Conservation (phyloP, 2,329 filamentous ascomycete genomes). For the Aspergillus sp. region DNA sequence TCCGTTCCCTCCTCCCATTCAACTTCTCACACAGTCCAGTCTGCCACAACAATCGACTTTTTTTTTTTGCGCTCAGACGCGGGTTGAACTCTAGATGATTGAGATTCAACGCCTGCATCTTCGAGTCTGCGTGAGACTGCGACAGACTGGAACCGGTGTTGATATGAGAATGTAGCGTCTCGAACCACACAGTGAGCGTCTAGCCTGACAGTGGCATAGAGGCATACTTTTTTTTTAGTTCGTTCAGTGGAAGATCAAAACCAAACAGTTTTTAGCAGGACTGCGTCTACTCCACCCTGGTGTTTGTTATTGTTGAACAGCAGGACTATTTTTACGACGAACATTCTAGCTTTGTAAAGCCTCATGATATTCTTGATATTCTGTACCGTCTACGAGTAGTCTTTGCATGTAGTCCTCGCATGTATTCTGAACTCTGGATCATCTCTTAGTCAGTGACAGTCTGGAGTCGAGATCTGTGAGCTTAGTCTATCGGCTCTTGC, state of each 20-base stretch:
- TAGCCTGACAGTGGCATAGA: constrained; percentile 36
- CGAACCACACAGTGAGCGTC: constrained; percentile 40
- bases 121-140: too few species aligned
- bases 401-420: too few species aligned
- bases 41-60: not conserved
- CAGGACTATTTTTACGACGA: constrained; percentile 49
- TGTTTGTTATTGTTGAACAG: constrained; percentile 39
- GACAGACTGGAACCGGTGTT: too few species aligned
- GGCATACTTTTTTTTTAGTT: constrained; percentile 44
- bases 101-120: not conserved
- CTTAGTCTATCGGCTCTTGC: too few species aligned
- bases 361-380: too few species aligned
- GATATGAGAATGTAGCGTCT: not conserved
- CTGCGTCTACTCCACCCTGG: constrained; percentile 53
- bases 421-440: too few species aligned
- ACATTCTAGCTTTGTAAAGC: constrained; percentile 29
- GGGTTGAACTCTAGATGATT: constrained; percentile 8
- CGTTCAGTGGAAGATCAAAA: constrained; percentile 50
- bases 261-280: constrained; percentile 51
- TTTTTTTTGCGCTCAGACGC: not conserved
- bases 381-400: too few species aligned
- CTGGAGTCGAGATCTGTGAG: too few species aligned
- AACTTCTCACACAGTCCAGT: not conserved
- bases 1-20: not conserved
- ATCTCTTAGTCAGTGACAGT: too few species aligned